A percentile compares a stretch with the other conserved stretches of the same genome.
Conservation (phyloP, 495 filamentous ascomycete species). For the Xanthoparmelia taractica region DNA sequence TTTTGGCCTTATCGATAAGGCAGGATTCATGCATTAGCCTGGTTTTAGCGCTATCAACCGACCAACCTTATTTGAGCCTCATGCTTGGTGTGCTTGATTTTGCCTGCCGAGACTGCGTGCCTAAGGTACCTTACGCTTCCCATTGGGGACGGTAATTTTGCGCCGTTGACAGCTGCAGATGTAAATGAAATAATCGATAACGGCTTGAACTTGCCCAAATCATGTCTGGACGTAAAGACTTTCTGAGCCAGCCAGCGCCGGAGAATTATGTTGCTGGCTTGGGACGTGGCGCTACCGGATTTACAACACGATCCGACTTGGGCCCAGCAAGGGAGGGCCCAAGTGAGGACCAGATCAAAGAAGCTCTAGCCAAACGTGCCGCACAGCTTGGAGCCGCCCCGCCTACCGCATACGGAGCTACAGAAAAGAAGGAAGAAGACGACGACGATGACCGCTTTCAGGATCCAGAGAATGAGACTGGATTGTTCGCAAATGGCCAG, state of each 20-base stretch:
- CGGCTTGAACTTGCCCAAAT: neutral
- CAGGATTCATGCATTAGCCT: neutral
- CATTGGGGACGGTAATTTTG: no score
- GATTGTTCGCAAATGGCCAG: slow-evolving; percentile 85
- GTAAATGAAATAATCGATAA: neutral
- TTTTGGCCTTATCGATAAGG: slow-evolving; percentile 18
- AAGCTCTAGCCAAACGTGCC: slow-evolving; percentile 85
- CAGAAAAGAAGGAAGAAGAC: slow-evolving; percentile 66
- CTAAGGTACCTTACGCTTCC: no score
- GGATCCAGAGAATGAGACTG: slow-evolving; percentile 95
- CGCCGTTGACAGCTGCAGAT: neutral
- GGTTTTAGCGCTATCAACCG: neutral
- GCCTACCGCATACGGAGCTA: slow-evolving; percentile 68
- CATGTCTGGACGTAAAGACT: slow-evolving; percentile 70
- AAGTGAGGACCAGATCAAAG: slow-evolving; percentile 96
- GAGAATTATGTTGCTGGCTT: slow-evolving; percentile 99
- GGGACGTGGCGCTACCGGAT: slow-evolving; percentile 94
- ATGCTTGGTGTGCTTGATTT: neutral
- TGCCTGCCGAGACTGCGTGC: neutral
- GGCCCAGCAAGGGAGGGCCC: slow-evolving; percentile 94
- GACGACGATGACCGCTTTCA: slow-evolving; percentile 84
- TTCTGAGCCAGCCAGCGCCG: slow-evolving; percentile 81
- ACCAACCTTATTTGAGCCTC: slow-evolving; percentile 2
- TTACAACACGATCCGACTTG: slow-evolving; percentile 94
- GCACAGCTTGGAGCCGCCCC: slow-evolving; percentile 73